Evolutionary conservation across 2,329 filamentous ascomycete species (phyloP), one percentile per base, ranked within the genome.

Genomic region (Mariannaea elegans): DNA sequence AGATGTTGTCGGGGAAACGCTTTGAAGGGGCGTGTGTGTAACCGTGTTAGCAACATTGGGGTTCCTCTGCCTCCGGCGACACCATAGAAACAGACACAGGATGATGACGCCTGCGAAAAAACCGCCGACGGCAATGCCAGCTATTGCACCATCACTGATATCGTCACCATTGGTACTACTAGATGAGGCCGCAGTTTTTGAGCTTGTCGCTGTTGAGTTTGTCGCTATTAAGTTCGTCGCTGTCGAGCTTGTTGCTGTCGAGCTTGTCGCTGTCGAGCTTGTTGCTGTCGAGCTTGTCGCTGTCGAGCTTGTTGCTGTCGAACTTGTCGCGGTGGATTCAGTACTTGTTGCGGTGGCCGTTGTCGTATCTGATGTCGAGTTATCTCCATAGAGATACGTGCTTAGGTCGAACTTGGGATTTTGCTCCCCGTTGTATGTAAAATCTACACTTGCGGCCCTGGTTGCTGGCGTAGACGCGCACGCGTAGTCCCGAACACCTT

Each of bases 401-500:
- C 45, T 42, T 41, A 42, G 32, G 13, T 13, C 18, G 9, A 34
- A 42, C 5, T 49, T 29, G 6, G 57, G 57, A 31, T 51, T 18
- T 2, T 61, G 27, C n/a, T 61, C 21, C 3, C 58, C 58, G 10
- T 41, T 41, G 7, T 61, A 56, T 5, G 58, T 61, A 42, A 56
- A 61, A 18, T 48, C 47, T 4, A 45, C 58, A 21, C 52, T 61
- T 1, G 58, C 51, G 7, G 57, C 42, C 16, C 58, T 52, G 12
- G 27, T 61, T 3, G 42, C 47, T 34, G 53, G 44, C 6, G 41
- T 44, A 10, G 42, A 7, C 4, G 29, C 58, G 12, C 58, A 61
- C 36, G 23, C 7, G 32, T 53, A 61, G 29, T 56, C 53, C 27
- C 47, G 49, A 29, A 51, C 44, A 10, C 59, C 59, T 24, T 47